Percentiles rank a stretch among this genome's conserved stretches.
These are phyloP conservation scores for Theileria orientalis DNA, from an alignment of 169 alveolate species.

Conservation along the genomic window DNA sequence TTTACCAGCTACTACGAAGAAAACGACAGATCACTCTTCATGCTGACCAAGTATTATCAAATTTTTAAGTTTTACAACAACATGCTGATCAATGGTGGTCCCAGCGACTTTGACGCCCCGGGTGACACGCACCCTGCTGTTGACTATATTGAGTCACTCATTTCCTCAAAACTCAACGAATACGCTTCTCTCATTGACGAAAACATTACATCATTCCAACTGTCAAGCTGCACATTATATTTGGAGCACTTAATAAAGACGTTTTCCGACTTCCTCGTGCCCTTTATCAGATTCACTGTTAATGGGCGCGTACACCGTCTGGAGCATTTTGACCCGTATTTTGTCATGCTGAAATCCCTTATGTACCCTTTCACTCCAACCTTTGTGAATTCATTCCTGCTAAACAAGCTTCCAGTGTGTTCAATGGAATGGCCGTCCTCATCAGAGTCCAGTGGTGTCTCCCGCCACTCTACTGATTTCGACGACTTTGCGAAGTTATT, in stretches of 20 bases:
- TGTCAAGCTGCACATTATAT: slow-evolving; percentile 8
- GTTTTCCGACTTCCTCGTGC: slow-evolving; percentile 42
- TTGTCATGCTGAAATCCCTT: not conserved
- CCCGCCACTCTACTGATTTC: not conserved
- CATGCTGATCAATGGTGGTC: not conserved
- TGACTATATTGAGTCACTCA: not conserved
- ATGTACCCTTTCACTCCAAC: slow-evolving; percentile 39
- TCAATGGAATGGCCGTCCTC: not conserved
- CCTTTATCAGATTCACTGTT: slow-evolving; percentile 3
- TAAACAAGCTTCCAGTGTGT: not conserved
- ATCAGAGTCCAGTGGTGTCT: not conserved
- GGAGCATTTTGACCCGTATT: slow-evolving; percentile 5
- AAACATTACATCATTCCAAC: slow-evolving; percentile 12
- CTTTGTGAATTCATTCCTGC: slow-evolving; percentile 18
- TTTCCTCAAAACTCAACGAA: not conserved
- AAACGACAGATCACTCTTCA: not conserved
- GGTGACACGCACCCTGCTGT: not conserved
- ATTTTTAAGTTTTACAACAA: not conserved
- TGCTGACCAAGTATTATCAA: slow-evolving; percentile 4
- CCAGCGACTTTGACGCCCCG: not conserved
- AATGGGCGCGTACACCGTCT: not conserved
- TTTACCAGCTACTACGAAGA: not conserved
- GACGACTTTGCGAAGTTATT: not conserved
- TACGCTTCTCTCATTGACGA: slow-evolving; percentile 3
- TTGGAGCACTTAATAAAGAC: slow-evolving; percentile 16